Base-by-base conservation (phyloP, 169 alveolate species). In the Cryptosporidium sp. region DNA sequence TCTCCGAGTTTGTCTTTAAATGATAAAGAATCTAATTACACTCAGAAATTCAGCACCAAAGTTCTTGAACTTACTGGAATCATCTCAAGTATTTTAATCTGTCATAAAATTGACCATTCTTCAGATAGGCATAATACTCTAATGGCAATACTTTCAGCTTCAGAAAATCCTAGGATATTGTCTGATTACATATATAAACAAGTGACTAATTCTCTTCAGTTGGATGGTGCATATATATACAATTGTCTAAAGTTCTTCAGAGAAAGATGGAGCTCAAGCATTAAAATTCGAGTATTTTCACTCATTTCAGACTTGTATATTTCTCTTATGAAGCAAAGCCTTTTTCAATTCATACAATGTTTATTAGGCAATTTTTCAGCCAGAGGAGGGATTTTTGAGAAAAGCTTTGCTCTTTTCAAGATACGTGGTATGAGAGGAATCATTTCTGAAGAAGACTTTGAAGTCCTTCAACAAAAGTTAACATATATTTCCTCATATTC, bases 91-190 rank as follows among this genome's bases (percentile, higher is more conserved):
- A 67, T 59, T 21, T 61, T 80, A 26, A 21, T 80, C 26, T 37
- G 50, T 26, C 59, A 80, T n/a, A 80, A 80, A 31, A 62, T 80
- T 59, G 21, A 26, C 41, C 35, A 31, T 45, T 21, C 52, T 29
- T 59, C 50, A 3, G 65, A 59, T 21, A 80, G 41, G 29, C 39
- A 62, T 10, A 41, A 31, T 61, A 48, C 69, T 59, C 31, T 80
- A 37, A 80, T 80, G 89, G 73, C 80, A 23, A 80, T 80, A 41
- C 43, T 80, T n/a, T 80, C 89, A 23, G 75, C 75, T 14, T 65
- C 75, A 16, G 89, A 61, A 62, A 43, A 80, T 80, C 71, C 89
- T 3, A 62, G 55, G n/a, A 37, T 80, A 43, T n/a, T 67, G 59
- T 26, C 75, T 35, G 62, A 80, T 41, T 65, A 80, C 51, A 39